A percentile compares a stretch with the other conserved stretches of the same genome.
phyloP scores from a whole-genome alignment of 176 grass and related monocot genomes.

The Oryza coarctata region DNA sequence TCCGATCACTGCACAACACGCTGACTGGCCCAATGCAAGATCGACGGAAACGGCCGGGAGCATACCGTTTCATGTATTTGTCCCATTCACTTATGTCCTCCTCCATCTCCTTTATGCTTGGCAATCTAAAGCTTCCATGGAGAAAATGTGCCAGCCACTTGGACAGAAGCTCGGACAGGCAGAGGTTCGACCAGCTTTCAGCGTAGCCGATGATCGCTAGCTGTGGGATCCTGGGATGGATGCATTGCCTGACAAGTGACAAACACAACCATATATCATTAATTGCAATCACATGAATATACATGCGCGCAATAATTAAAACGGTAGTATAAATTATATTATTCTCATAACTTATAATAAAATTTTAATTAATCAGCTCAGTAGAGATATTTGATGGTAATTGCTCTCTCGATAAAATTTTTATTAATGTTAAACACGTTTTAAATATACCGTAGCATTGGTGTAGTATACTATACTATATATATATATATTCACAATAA shows the following conservation, averaged over 20 bases:
- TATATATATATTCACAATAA: no score
- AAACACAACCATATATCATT: neutral
- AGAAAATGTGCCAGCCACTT: slow-evolving; percentile 43
- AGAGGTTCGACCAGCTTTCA: slow-evolving; percentile 11
- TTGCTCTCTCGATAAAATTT: no score
- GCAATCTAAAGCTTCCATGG: slow-evolving; percentile 16
- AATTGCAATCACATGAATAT: neutral
- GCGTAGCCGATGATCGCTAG: slow-evolving; percentile 26
- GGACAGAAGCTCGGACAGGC: slow-evolving; percentile 13
- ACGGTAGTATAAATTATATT: no score
- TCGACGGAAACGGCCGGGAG: neutral
- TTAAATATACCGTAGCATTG: no score
- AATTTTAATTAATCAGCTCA: no score
- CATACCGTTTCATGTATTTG: slow-evolving; percentile 6
- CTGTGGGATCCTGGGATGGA: slow-evolving; percentile 38
- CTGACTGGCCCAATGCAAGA: neutral
- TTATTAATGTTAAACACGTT: no score
- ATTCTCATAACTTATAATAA: no score
- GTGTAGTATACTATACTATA: no score
- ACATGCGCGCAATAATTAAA: no score
- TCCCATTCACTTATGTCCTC: neutral
- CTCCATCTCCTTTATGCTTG: slow-evolving; percentile 36
- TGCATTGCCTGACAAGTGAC: slow-evolving; percentile 37
- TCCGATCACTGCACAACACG: slow-evolving; percentile 24
- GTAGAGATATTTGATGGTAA: no score